A percentile compares a stretch with the other conserved stretches of the same genome.
Conservation (phyloP, 768 basidiomycete genomes). For the Fomitopsis pulvina region DNA sequence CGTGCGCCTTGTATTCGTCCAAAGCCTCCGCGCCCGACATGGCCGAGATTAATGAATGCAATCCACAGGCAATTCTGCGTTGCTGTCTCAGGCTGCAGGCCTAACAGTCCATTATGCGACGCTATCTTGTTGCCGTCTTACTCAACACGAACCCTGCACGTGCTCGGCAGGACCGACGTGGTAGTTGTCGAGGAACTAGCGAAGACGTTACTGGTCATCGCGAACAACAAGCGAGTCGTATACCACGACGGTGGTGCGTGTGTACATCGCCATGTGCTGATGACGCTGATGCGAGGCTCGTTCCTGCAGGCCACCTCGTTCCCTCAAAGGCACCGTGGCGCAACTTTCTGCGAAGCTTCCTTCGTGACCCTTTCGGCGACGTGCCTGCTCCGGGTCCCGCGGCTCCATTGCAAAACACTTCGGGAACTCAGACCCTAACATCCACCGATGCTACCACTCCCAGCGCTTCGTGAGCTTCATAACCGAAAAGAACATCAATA, state of each 20-base stretch:
- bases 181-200: conserved; percentile 70
- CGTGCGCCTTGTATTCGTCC: neutral
- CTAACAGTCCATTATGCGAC: conserved; percentile 38
- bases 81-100: conserved; percentile 66
- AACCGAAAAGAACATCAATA: neutral
- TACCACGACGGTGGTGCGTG: conserved; percentile 72
- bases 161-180: conserved; percentile 72
- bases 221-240: conserved; percentile 56
- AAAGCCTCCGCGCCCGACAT: neutral
- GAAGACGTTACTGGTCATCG: conserved; percentile 45
- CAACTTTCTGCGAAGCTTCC: conserved; percentile 63
- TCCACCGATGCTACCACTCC: neutral
- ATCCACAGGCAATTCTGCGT: conserved; percentile 62
- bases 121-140: conserved; percentile 45
- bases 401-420: conserved; percentile 30
- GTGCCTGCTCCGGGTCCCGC: conserved; percentile 37
- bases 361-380: conserved; percentile 42
- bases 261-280: neutral
- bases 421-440: conserved; percentile 42
- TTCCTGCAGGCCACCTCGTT: conserved; percentile 66
- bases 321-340: conserved; percentile 75
- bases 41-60: neutral
- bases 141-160: conserved; percentile 69
- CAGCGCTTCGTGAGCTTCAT: neutral
- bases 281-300: neutral